Percentiles rank a stretch among this genome's conserved stretches.
Conservation (phyloP, 1,139 yeast species). For the Pneumocystis carinii region DNA sequence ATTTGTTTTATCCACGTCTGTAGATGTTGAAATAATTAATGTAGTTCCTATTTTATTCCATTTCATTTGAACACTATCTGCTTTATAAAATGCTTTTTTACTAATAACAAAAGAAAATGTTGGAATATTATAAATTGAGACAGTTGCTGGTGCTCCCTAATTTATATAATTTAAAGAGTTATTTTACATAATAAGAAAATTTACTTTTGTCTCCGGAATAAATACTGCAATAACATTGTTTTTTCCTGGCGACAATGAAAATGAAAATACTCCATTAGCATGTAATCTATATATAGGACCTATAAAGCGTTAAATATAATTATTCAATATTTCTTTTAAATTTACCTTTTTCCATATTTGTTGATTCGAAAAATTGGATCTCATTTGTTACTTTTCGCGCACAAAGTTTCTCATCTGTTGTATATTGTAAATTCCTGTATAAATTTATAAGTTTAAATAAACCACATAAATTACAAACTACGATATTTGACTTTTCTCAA, state of each 20-base stretch:
- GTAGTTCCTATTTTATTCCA: conserved; percentile 97
- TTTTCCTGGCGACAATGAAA: conserved; percentile 71
- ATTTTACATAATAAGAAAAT: conserved; percentile 15
- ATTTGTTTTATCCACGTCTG: conserved; percentile 89
- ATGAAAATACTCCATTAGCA: conserved; percentile 45
- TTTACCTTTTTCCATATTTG: conserved; percentile 42
- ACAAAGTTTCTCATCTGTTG: conserved; percentile 58
- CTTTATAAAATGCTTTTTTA: conserved; percentile 81
- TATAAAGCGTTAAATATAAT: not conserved
- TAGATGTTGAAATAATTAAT: conserved; percentile 77
- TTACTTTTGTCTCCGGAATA: conserved; percentile 52
- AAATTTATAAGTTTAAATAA: not conserved
- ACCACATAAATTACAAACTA: conserved; percentile 21
- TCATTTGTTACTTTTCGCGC: conserved; percentile 52
- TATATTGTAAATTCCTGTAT: conserved; percentile 79
- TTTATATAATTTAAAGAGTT: not conserved
- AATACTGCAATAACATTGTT: conserved; percentile 88
- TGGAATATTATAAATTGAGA: conserved; percentile 61
- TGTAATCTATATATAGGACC: conserved; percentile 33
- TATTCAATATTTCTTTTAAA: not conserved
- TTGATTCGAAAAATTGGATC: conserved; percentile 54
- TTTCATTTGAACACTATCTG: conserved; percentile 78
- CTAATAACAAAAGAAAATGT: conserved; percentile 68
- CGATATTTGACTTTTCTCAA: conserved; percentile 58
- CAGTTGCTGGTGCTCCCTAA: conserved; percentile 68